phyloP scores from a whole-genome alignment of 805 yeast genomes.

The Nakazawaea populi region DNA sequence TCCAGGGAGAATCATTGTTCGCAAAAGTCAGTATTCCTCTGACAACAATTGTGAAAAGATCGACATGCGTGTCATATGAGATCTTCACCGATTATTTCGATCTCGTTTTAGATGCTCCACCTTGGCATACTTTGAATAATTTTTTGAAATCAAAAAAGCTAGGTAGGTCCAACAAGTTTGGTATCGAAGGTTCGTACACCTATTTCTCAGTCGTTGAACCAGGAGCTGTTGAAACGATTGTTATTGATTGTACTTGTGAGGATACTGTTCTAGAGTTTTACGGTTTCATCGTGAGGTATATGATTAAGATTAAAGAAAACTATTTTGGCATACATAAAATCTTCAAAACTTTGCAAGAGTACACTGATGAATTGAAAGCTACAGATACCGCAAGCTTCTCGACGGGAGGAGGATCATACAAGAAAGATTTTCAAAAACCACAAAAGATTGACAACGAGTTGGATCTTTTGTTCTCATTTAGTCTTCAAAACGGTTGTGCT shows the following conservation, averaged over 20 bases:
- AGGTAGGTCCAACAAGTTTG: conserved; percentile 63
- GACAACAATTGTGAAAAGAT: conserved; percentile 43
- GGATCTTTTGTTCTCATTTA: conserved; percentile 70
- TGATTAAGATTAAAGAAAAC: conserved; percentile 75
- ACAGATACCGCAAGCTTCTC: conserved; percentile 9
- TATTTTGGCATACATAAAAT: conserved; percentile 85
- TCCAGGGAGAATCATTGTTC: conserved; percentile 56
- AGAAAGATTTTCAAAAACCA: conserved; percentile 18
- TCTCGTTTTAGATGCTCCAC: conserved; percentile 69
- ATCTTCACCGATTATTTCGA: conserved; percentile 54
- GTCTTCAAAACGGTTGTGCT: conserved; percentile 63
- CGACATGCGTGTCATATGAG: conserved; percentile 44
- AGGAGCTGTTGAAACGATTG: conserved; percentile 63
- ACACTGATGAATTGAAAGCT: conserved; percentile 28
- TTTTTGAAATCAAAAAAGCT: conserved; percentile 58
- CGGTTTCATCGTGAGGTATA: conserved; percentile 73
- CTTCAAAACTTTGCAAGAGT: conserved; percentile 85
- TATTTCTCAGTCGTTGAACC: conserved; percentile 53
- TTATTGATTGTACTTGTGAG: conserved; percentile 59
- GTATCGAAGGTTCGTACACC: conserved; percentile 59
- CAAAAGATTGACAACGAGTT: conserved; percentile 61
- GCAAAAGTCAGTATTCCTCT: conserved; percentile 53
- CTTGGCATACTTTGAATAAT: conserved; percentile 83
- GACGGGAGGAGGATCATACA: background rate
- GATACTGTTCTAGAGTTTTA: conserved; percentile 65